Conservation (phyloP, 768 basidiomycete species). For the Tylopilus sp. region DNA sequence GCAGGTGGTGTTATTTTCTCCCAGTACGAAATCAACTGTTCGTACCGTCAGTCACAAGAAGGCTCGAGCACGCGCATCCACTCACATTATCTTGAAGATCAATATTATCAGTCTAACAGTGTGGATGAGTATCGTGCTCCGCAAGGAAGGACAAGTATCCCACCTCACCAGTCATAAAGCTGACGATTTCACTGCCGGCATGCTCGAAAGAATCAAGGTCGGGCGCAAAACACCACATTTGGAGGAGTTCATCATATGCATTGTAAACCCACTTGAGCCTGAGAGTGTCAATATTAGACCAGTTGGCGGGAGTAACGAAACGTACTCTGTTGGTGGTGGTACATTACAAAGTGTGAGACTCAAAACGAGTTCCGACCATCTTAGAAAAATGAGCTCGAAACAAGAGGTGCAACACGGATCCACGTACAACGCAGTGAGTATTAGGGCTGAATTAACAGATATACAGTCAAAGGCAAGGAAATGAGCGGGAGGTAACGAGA, state of each 20-base stretch:
- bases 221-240: constrained; percentile 60
- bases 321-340: constrained; percentile 65
- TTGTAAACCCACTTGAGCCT: constrained; percentile 60
- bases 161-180: constrained; percentile 56
- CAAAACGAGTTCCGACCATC: constrained; percentile 69
- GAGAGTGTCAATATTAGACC: constrained; percentile 1
- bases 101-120: constrained; percentile 29
- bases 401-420: background rate
- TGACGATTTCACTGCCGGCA: constrained; percentile 55
- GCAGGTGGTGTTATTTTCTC: constrained; percentile 52
- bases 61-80: constrained; percentile 1
- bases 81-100: constrained; percentile 67
- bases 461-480: constrained; percentile 66
- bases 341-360: constrained; percentile 69
- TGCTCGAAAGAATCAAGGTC: constrained; percentile 69
- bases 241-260: constrained; percentile 60
- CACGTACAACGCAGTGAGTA: constrained; percentile 64
- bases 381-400: constrained; percentile 26
- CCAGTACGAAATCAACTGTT: constrained; percentile 67
- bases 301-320: constrained; percentile 3
- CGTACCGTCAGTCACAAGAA: constrained; percentile 8
- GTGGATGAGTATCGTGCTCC: constrained; percentile 1
- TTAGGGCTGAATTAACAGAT: constrained; percentile 54
- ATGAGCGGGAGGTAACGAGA: constrained; percentile 66
- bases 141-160: constrained; percentile 19